Evolutionary conservation across 805 yeast genomes (phyloP), one percentile per base, ranked within the genome.

Genomic region (Schwanniomyces polymorphus): DNA sequence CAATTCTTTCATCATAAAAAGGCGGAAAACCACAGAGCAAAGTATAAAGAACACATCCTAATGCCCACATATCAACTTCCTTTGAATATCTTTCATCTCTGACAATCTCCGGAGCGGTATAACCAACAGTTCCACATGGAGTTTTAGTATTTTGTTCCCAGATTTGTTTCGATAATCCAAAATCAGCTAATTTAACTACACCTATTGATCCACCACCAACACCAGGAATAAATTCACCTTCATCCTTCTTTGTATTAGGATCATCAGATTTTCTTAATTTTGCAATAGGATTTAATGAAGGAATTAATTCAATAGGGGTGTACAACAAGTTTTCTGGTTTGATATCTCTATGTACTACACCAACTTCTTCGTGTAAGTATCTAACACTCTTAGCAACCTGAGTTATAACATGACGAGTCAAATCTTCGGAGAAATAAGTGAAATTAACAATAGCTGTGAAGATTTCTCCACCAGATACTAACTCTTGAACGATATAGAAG

Each of bases 121-220:
- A 94, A 3, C 98, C 98, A 14, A 94, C 97, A 0, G 99, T 94
- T 43, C 99, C 99, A 70, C 99, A 94, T 0, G 99, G 99, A 0
- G 99, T 94, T 77, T 90, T 89, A 18, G 97, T 88, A 57, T 88
- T 88, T 42, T 85, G 80, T 59, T 86, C 88, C 84, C 91, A 86
- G 27, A 92, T 83, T 61, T 91, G 88, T 67, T 94, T 94, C 3
- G 97, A 89, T 16, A 94, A 72, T 0, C 99, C 99, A 68, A 94
- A 94, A 67, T 94, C 99, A 1, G 98, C 98, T 44, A 94, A 73
- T 65, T 92, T 92, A 28, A 94, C 91, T 12, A 72, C 58, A 7
- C 98, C 99, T 55, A 94, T 86, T 11, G 91, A 88, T 45, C 97
- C 99, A 41, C 95, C 96, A 28, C 99, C 99, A 17, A 88, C 70